These are phyloP conservation scores for Diutina mesorugosa DNA, from an alignment of 1,139 yeast species.

Conservation along the genomic window DNA sequence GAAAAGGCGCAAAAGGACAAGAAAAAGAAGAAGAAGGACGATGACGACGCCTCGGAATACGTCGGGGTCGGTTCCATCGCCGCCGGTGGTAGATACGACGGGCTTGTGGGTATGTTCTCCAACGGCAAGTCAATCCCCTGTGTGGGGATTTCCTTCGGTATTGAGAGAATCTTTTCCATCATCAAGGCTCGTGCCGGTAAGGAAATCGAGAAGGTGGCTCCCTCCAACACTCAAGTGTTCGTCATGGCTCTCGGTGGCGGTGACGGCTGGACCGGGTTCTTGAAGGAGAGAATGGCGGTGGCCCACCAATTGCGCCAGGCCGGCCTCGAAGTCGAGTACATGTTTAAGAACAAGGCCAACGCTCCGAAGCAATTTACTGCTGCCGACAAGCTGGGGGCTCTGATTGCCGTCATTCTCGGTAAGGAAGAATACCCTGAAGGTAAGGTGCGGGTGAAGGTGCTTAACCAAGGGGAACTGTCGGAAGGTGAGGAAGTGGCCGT, in stretches of 20 bases:
- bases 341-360: constrained; percentile 87
- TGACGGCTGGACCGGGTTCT: constrained; percentile 85
- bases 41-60: constrained; percentile 89
- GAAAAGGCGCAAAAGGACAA: constrained; percentile 29
- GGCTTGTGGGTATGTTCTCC: constrained; percentile 92
- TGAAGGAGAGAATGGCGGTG: constrained; percentile 80
- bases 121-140: constrained; percentile 91
- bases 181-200: constrained; percentile 61
- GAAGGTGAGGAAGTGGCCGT: constrained; percentile 68
- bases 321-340: constrained; percentile 81
- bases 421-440: constrained; percentile 85
- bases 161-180: constrained; percentile 84
- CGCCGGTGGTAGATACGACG: constrained; percentile 97
- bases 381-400: constrained; percentile 89
- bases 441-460: constrained; percentile 67
- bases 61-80: constrained; percentile 98
- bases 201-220: constrained; percentile 47
- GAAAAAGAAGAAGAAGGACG: constrained; percentile 18
- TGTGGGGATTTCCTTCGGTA: constrained; percentile 94
- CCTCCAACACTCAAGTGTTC: constrained; percentile 83
- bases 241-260: constrained; percentile 99
- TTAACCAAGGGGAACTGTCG: constrained; percentile 83
- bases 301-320: constrained; percentile 76
- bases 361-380: constrained; percentile 94
- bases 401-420: constrained; percentile 84